These are phyloP conservation scores for Mucor circinelloides DNA, from an alignment of 371 early-diverging fungal species.

Conservation along the genomic window DNA sequence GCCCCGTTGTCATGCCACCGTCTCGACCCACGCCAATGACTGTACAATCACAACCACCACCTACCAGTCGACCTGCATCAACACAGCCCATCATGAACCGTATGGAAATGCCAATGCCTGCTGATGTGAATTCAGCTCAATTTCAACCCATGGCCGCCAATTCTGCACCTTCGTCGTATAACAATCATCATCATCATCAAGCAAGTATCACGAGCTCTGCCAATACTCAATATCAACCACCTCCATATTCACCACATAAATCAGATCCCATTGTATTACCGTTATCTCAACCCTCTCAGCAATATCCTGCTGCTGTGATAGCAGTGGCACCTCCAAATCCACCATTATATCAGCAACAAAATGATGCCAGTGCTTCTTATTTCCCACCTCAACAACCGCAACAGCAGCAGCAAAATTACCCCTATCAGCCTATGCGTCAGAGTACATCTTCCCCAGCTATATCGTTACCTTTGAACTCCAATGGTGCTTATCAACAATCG, in stretches of 20 bases:
- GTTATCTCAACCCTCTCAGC: not conserved
- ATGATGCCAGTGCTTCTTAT: not conserved
- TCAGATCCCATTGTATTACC: not conserved
- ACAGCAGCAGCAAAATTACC: not conserved
- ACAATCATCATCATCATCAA: not conserved
- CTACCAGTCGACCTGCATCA: not conserved
- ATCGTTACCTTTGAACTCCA: not conserved
- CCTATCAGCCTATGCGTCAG: not conserved
- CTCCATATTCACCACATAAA: not conserved
- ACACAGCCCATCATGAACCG: not conserved
- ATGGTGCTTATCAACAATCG: not conserved
- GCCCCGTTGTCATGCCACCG: not conserved
- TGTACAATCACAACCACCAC: not conserved
- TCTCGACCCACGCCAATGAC: not conserved
- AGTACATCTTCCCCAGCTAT: not conserved
- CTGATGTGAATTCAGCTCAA: not conserved
- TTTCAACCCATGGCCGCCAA: not conserved
- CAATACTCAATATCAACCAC: not conserved
- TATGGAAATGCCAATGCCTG: conserved; percentile 10
- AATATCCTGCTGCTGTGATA: not conserved
- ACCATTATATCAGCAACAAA: not conserved
- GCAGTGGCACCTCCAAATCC: not conserved
- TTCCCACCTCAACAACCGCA: not conserved
- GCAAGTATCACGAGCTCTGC: not conserved
- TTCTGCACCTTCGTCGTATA: not conserved